Evolutionary conservation across 2,329 filamentous ascomycete species (phyloP), one percentile per base, ranked within the genome.

Genomic region (Alternaria alternata): DNA sequence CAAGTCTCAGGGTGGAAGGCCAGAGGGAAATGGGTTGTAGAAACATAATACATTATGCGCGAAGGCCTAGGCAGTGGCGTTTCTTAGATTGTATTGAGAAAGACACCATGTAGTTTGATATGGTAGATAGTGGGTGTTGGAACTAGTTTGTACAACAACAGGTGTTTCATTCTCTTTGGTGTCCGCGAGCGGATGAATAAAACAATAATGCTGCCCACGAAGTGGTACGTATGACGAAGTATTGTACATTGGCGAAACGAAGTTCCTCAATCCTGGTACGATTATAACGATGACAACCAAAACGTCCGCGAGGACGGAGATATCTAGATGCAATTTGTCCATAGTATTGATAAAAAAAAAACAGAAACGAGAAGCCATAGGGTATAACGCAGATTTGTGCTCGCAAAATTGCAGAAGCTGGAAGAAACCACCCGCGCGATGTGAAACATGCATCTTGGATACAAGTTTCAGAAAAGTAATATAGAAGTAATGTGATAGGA

Each of bases 341-440:
- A 28, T 48, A 26, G 28, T 20, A 49, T 44, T 22, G 18, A 38
- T 36, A 14, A 52, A 36, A 55, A 55, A 26, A 18, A 44, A 46
- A 26, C 24, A 26, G 24, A 16, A 24, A 41, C 30, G 14, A 55
- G 44, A 44, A 51, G 32, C 51, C 48, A 57, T 30, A 46, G 60
- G 66, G 64, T 64, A 68, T 65, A 66, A 66, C 39, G 62, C 62
- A 54, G 43, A 54, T 49, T 44, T 47, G 36, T 57, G 52, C 55
- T 62, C 47, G 56, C 53, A 46, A 51, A 57, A 53, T 39, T 46
- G 34, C 47, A 47, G 39, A 51, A 59, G 44, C 41, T 28, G 46
- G 44, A 63, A 61, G 54, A 28, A 42, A 32, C 57, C 48, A 41
- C 57, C 56, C 49, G 49, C 28, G 46, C 56, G 28, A 52, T 39